Conservation (phyloP, 2,329 filamentous ascomycete genomes). For the Hypoxylon sp. region DNA sequence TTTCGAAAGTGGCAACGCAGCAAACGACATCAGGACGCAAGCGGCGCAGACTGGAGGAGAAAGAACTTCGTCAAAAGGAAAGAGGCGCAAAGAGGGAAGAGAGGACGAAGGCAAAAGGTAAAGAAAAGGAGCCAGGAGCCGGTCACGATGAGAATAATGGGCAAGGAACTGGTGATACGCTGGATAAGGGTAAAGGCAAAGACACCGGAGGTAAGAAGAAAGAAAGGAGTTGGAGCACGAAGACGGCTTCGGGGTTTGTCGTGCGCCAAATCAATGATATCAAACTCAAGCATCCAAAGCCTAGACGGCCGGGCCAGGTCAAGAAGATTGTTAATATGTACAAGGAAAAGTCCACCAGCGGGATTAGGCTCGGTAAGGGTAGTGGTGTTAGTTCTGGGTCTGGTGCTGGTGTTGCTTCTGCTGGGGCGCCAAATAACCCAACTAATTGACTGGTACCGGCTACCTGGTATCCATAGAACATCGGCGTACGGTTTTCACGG, state of each 20-base stretch:
- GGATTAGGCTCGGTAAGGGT: slow-evolving; percentile 32
- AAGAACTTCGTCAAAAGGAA: slow-evolving; percentile 41
- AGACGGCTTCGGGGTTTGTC: slow-evolving; percentile 55
- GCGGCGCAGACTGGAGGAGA: slow-evolving; percentile 48
- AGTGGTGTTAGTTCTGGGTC: slow-evolving; percentile 30
- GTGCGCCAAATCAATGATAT: slow-evolving; percentile 51
- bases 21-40: slow-evolving; percentile 47
- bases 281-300: slow-evolving; percentile 51
- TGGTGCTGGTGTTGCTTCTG: slow-evolving; percentile 9
- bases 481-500: background rate
- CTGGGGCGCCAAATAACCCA: slow-evolving; percentile 10
- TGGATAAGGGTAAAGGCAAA: slow-evolving; percentile 41
- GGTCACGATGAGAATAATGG: background rate
- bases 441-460: background rate
- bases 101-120: slow-evolving; percentile 30
- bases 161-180: slow-evolving; percentile 1
- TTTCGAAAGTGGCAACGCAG: slow-evolving; percentile 43
- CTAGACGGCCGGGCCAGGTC: slow-evolving; percentile 52
- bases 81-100: slow-evolving; percentile 41
- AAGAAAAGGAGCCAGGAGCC: slow-evolving; percentile 40
- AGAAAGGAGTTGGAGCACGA: slow-evolving; percentile 49
- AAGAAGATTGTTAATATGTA: slow-evolving; percentile 55
- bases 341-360: slow-evolving; percentile 50
- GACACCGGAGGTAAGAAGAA: slow-evolving; percentile 34
- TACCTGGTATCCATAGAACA: background rate